Evolutionary conservation across 2,329 filamentous ascomycete species (phyloP).

Genomic region (Monilinia laxa): DNA sequence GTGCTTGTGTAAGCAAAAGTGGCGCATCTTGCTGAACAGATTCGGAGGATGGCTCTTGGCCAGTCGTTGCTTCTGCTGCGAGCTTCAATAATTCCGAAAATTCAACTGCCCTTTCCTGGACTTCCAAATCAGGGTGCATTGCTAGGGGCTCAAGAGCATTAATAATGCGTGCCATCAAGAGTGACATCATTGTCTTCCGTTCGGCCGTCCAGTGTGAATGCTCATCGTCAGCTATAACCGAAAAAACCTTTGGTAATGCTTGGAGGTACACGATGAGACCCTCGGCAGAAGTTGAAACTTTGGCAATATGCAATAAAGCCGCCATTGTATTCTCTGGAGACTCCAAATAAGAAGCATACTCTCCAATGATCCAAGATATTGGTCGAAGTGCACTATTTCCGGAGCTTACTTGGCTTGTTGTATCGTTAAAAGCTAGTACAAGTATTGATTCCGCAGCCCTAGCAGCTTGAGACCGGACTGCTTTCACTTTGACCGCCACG

Average conservation of each 20-base stretch:
- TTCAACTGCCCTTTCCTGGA: slow-evolving; percentile 92
- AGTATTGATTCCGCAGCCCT: slow-evolving; percentile 77
- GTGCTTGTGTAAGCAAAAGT: slow-evolving; percentile 82
- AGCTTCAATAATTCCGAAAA: slow-evolving; percentile 87
- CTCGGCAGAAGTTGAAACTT: slow-evolving; percentile 54
- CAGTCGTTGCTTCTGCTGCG: slow-evolving; percentile 75
- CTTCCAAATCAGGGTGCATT: slow-evolving; percentile 82
- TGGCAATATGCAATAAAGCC: slow-evolving; percentile 66
- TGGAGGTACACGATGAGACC: slow-evolving; percentile 80
- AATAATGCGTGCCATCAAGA: slow-evolving; percentile 79
- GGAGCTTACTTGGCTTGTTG: slow-evolving; percentile 54
- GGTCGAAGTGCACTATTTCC: slow-evolving; percentile 69
- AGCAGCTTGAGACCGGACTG: slow-evolving; percentile 75
- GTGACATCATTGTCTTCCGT: slow-evolving; percentile 69
- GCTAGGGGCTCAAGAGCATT: slow-evolving; percentile 78
- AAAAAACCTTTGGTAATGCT: slow-evolving; percentile 81
- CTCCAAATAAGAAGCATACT: slow-evolving; percentile 74
- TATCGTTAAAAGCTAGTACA: slow-evolving; percentile 55
- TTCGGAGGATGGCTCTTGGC: slow-evolving; percentile 59
- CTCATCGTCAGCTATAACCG: slow-evolving; percentile 65
- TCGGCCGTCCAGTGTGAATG: slow-evolving; percentile 67
- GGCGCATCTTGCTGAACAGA: slow-evolving; percentile 65
- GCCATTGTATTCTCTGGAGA: slow-evolving; percentile 71
- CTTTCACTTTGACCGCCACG: slow-evolving; percentile 86
- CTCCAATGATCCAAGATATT: slow-evolving; percentile 82